Percentiles rank a stretch among this genome's conserved stretches.
Conservation (phyloP, 495 filamentous ascomycete genomes). For the Tuber indicum region DNA sequence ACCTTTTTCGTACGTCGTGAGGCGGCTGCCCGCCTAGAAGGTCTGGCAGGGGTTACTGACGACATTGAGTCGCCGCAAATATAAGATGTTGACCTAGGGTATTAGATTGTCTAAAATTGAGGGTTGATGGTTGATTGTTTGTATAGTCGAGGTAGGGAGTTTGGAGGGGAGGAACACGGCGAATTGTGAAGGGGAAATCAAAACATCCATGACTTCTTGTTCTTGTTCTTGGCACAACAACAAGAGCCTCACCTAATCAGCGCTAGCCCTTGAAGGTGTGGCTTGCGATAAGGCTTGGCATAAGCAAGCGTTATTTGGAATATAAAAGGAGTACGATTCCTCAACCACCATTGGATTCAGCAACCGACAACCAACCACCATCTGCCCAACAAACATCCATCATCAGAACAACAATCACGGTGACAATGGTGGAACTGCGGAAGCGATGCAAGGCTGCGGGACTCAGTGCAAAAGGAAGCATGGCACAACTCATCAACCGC, state of each 20-base stretch:
- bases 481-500: too few relatives aligned
- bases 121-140: not conserved
- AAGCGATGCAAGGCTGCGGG: too few relatives aligned
- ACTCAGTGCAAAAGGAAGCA: too few relatives aligned
- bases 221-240: constrained; percentile 1
- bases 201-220: not conserved
- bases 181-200: not conserved
- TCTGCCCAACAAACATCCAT: too few relatives aligned
- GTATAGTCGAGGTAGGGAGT: not conserved
- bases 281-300: too few relatives aligned
- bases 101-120: not conserved
- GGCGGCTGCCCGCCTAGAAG: constrained; percentile 66
- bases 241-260: not conserved
- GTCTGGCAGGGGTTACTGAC: constrained; percentile 48
- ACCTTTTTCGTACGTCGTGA: constrained; percentile 55
- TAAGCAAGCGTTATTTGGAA: too few relatives aligned
- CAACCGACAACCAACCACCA: too few relatives aligned
- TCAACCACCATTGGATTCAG: too few relatives aligned
- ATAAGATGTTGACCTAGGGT: not conserved
- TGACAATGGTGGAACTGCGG: too few relatives aligned
- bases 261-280: not conserved
- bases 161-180: not conserved
- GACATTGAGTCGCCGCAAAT: constrained; percentile 47
- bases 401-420: too few relatives aligned
- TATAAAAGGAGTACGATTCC: too few relatives aligned